Evolutionary conservation across 176 grass and related monocot genomes (phyloP).

Genomic region (Ensete glaucum): DNA sequence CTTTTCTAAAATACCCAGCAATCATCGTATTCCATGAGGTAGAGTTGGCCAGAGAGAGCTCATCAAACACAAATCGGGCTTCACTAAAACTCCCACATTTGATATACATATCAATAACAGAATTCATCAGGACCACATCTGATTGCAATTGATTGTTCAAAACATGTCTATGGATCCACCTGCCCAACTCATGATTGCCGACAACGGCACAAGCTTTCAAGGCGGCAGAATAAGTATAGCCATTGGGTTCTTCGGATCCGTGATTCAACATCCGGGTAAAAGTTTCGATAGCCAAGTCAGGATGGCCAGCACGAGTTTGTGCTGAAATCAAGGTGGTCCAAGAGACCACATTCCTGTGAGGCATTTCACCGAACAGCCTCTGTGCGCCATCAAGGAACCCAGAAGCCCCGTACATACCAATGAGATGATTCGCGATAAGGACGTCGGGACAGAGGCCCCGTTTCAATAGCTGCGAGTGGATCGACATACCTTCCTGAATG

Average conservation of each 20-base stretch:
- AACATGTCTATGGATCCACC: constrained; percentile 16
- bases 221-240: constrained; percentile 22
- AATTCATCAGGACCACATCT: constrained; percentile 26
- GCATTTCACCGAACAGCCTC: constrained; percentile 25
- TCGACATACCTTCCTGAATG: constrained; percentile 12
- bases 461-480: constrained; percentile 21
- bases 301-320: constrained; percentile 17
- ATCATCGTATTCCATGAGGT: constrained; percentile 34
- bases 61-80: constrained; percentile 23
- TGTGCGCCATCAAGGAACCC: neutral
- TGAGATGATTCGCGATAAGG: constrained; percentile 23
- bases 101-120: constrained; percentile 30
- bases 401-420: constrained; percentile 14
- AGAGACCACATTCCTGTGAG: constrained; percentile 28
- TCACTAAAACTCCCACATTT: constrained; percentile 28
- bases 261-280: constrained; percentile 21
- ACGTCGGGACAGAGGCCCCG: constrained; percentile 5
- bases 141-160: neutral
- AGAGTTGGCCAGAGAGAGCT: neutral
- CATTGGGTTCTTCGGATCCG: constrained; percentile 19
- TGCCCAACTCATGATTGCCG: constrained; percentile 25
- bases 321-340: constrained; percentile 28
- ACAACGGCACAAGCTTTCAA: constrained; percentile 26
- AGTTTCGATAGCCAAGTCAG: constrained; percentile 12
- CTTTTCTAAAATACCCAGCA: constrained; percentile 24